Percentiles rank a stretch among this genome's conserved stretches.
Evolutionary conservation across 805 yeast species (phyloP).

Genomic region (Sugiyamaella boreocaroliniensis): DNA sequence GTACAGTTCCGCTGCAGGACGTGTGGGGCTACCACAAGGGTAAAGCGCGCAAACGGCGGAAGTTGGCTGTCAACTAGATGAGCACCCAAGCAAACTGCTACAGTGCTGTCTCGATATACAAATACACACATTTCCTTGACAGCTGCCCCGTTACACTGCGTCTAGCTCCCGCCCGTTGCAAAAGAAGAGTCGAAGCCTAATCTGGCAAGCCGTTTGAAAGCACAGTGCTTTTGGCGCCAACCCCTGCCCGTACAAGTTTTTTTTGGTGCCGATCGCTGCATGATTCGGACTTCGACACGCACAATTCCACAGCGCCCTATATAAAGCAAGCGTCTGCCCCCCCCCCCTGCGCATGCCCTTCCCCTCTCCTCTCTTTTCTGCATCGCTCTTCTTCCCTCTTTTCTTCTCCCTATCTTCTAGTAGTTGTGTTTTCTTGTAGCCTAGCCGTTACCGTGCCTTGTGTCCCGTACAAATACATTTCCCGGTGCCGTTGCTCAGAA

Average conservation of each 20-base stretch:
- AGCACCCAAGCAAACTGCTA: too few relatives aligned
- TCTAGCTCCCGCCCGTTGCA: not conserved
- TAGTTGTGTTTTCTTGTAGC: not conserved
- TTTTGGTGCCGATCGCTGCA: not conserved
- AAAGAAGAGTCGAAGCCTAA: not conserved
- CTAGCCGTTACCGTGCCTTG: not conserved
- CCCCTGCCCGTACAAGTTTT: not conserved
- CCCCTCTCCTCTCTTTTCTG: not conserved
- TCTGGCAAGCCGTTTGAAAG: not conserved
- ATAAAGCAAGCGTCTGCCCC: not conserved
- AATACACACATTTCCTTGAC: too few relatives aligned
- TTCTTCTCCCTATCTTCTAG: not conserved
- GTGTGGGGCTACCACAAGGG: too few relatives aligned
- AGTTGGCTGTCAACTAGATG: too few relatives aligned
- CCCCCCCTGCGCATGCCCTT: not conserved
- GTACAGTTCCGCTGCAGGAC: too few relatives aligned
- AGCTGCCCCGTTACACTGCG: too few relatives aligned
- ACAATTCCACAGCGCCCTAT: not conserved
- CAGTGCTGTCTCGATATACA: too few relatives aligned
- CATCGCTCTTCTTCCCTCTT: not conserved
- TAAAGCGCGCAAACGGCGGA: too few relatives aligned
- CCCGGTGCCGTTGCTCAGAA: not conserved
- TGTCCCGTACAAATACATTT: not conserved
- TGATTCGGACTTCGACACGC: not conserved
- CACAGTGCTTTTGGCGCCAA: not conserved